Conservation (phyloP, 495 filamentous ascomycete species). For the Bacidia rubella region DNA sequence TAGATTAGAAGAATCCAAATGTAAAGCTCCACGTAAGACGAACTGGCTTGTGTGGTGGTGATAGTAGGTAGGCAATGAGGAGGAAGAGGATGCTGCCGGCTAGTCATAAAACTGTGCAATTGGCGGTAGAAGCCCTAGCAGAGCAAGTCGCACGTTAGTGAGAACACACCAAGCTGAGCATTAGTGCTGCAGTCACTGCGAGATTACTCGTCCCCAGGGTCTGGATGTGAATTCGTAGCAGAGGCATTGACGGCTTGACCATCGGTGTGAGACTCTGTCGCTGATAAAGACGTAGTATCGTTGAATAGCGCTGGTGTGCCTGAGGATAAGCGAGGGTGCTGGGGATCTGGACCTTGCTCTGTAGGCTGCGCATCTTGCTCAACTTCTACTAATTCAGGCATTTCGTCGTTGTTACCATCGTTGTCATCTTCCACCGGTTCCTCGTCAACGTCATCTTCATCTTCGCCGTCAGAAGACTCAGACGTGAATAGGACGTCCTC, state of each 20-base stretch:
- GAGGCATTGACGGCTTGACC: too few species aligned
- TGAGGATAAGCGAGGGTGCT: too few species aligned
- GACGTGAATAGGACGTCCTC: background rate
- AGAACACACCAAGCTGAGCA: background rate
- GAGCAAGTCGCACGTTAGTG: background rate
- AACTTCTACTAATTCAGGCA: too few species aligned
- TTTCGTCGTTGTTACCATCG: too few species aligned
- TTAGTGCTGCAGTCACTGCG: background rate
- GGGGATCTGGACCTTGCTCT: too few species aligned
- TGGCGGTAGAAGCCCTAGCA: background rate
- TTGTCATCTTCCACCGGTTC: slow-evolving; percentile 12
- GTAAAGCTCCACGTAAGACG: background rate
- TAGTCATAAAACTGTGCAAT: slow-evolving; percentile 36
- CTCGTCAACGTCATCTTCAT: slow-evolving; percentile 25
- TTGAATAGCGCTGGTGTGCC: too few species aligned
- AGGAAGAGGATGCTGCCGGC: slow-evolving; percentile 34
- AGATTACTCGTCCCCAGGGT: background rate
- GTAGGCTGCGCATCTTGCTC: too few species aligned
- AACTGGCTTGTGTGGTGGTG: background rate
- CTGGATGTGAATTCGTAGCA: too few species aligned
- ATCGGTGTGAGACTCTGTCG: too few species aligned
- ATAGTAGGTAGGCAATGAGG: slow-evolving; percentile 5
- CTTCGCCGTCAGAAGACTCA: background rate
- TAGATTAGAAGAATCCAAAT: background rate
- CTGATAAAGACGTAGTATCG: too few species aligned